Evolutionary conservation across 2,329 filamentous ascomycete species (phyloP).

Genomic region (Xylaria sp.): DNA sequence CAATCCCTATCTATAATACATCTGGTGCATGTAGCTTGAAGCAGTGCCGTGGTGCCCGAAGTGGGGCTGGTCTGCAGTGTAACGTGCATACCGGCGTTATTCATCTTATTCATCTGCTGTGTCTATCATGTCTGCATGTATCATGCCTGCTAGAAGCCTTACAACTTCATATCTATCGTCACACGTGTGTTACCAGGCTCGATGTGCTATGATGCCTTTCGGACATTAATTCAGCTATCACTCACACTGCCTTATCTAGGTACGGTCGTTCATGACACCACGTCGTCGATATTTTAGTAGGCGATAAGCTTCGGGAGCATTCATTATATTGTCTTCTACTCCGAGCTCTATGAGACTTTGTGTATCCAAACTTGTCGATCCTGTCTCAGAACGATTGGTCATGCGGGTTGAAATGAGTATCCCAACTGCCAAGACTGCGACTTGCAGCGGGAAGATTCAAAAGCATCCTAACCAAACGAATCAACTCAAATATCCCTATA

Average conservation of each 20-base stretch:
- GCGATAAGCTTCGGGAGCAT: slow-evolving; percentile 1
- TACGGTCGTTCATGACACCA: background rate
- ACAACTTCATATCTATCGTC: background rate
- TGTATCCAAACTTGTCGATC: background rate
- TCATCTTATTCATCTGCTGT: background rate
- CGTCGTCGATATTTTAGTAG: background rate
- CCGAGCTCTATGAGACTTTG: background rate
- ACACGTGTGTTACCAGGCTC: background rate
- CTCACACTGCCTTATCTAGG: background rate
- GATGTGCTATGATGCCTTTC: background rate
- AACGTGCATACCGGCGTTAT: slow-evolving; percentile 10
- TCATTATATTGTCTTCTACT: background rate
- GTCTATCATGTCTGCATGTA: background rate
- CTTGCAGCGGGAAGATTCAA: slow-evolving; percentile 3
- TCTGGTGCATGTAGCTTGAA: background rate
- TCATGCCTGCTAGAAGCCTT: background rate
- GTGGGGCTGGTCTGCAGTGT: slow-evolving; percentile 5
- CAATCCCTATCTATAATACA: background rate
- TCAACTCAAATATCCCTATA: background rate
- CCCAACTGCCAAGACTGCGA: slow-evolving; percentile 9
- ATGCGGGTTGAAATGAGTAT: background rate
- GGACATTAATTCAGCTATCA: background rate
- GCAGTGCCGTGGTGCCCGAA: slow-evolving; percentile 13
- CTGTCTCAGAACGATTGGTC: background rate
- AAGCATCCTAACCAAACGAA: background rate